Conservation (phyloP, 2,329 filamentous ascomycete genomes). For the Phaeosphaeriaceae sp. region DNA sequence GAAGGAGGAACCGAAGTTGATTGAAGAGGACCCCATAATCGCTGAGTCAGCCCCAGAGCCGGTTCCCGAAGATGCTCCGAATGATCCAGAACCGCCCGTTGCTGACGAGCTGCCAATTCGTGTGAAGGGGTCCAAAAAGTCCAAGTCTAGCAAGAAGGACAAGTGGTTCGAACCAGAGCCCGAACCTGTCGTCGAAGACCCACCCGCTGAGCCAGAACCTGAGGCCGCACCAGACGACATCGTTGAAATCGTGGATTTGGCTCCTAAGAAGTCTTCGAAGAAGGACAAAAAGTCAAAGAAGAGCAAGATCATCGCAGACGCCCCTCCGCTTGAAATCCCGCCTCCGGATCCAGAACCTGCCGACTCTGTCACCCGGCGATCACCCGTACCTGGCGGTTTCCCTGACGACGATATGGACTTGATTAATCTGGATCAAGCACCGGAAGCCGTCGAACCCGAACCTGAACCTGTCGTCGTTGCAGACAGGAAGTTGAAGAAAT, state of each 20-base stretch:
- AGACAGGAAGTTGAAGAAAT: slow-evolving; percentile 29
- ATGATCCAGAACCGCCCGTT: slow-evolving; percentile 14
- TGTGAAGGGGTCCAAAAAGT: slow-evolving; percentile 51
- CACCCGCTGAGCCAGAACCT: slow-evolving; percentile 8
- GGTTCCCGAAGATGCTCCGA: slow-evolving; percentile 13
- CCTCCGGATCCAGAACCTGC: slow-evolving; percentile 42
- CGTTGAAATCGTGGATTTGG: slow-evolving; percentile 37
- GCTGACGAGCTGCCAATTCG: slow-evolving; percentile 34
- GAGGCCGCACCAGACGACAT: slow-evolving; percentile 27
- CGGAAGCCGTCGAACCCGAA: slow-evolving; percentile 40
- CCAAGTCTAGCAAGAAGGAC: slow-evolving; percentile 45
- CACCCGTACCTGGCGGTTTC: slow-evolving; percentile 56
- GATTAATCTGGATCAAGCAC: slow-evolving; percentile 36
- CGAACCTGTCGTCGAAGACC: slow-evolving; percentile 11
- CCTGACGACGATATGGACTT: slow-evolving; percentile 53
- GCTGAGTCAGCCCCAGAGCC: slow-evolving; percentile 12
- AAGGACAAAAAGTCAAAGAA: slow-evolving; percentile 39
- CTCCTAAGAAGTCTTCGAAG: slow-evolving; percentile 42
- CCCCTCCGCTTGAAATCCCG: slow-evolving; percentile 31
- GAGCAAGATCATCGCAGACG: slow-evolving; percentile 32
- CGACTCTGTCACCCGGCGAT: slow-evolving; percentile 37
- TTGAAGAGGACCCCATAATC: slow-evolving; percentile 11
- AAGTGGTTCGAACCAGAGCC: slow-evolving; percentile 14
- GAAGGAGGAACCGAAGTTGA: slow-evolving; percentile 50
- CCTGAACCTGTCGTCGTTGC: slow-evolving; percentile 37